Conservation (phyloP, 176 grass and related monocot species). For the Triticum dicoccoides region DNA sequence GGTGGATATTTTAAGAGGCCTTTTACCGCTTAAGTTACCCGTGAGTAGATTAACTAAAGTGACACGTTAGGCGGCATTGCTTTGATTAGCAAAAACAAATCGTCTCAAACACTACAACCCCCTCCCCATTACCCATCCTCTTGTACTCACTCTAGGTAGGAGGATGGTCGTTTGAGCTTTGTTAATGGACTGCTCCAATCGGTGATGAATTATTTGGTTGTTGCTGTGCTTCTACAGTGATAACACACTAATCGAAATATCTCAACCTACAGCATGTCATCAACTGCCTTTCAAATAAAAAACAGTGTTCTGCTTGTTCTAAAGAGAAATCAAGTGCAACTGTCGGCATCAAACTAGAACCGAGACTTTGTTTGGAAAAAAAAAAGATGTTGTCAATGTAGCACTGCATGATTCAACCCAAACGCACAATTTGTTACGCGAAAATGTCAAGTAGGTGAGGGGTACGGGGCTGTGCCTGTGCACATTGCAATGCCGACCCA, state of each 20-base stretch:
- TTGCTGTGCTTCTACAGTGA: not conserved
- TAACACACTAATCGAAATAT: not conserved
- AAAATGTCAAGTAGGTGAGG: not conserved
- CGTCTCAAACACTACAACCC: constrained; percentile 32
- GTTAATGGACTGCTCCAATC: not conserved
- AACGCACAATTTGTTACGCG: not conserved
- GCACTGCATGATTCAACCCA: not conserved
- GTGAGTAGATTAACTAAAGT: not conserved
- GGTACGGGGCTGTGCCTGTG: not conserved
- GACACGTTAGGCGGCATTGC: constrained; percentile 6
- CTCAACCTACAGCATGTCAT: not conserved
- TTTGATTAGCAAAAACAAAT: constrained; percentile 13
- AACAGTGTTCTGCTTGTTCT: not conserved
- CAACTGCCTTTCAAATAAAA: not conserved
- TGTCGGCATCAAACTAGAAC: not conserved
- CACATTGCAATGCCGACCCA: not conserved
- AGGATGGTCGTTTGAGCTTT: not conserved
- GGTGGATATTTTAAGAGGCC: not conserved
- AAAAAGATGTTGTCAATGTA: not conserved
- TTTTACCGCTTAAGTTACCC: constrained; percentile 21
- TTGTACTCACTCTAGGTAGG: not conserved
- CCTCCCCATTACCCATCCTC: not conserved
- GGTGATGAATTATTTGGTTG: constrained; percentile 11
- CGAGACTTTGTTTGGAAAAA: not conserved
- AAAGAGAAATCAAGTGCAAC: not conserved